Evolutionary conservation across 257 asterid species (phyloP).

Genomic region (Henckelia pumila): DNA sequence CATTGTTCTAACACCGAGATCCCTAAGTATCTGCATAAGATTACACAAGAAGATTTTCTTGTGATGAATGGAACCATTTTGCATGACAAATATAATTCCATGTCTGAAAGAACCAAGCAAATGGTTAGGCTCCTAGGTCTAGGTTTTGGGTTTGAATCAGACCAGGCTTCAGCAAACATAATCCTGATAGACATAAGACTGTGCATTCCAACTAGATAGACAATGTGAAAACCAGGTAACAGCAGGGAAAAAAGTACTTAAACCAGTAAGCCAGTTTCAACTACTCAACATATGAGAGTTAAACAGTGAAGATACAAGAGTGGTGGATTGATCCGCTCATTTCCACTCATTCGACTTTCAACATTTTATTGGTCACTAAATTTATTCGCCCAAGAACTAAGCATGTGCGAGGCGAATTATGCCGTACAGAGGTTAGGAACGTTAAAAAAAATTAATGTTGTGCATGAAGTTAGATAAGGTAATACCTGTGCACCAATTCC

Average conservation of each 20-base stretch:
- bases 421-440: neutral
- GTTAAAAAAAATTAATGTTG: neutral
- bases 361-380: neutral
- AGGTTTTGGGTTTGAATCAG: neutral
- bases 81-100: neutral
- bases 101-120: neutral
- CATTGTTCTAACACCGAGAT: constrained; percentile 97
- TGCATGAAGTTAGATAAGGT: constrained; percentile 5
- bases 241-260: neutral
- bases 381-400: neutral
- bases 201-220: neutral
- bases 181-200: neutral
- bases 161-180: neutral
- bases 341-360: neutral
- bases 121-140: neutral
- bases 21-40: constrained; percentile 77
- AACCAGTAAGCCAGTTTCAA: neutral
- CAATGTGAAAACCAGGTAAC: neutral
- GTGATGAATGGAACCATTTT: neutral
- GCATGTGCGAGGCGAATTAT: neutral
- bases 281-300: neutral
- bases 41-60: neutral
- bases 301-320: neutral
- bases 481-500: constrained; percentile 99
- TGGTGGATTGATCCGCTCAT: neutral